Evolutionary conservation across 495 filamentous ascomycete species (phyloP), one percentile per base, ranked within the genome.

Genomic region (Polyplosphaeria fusca): DNA sequence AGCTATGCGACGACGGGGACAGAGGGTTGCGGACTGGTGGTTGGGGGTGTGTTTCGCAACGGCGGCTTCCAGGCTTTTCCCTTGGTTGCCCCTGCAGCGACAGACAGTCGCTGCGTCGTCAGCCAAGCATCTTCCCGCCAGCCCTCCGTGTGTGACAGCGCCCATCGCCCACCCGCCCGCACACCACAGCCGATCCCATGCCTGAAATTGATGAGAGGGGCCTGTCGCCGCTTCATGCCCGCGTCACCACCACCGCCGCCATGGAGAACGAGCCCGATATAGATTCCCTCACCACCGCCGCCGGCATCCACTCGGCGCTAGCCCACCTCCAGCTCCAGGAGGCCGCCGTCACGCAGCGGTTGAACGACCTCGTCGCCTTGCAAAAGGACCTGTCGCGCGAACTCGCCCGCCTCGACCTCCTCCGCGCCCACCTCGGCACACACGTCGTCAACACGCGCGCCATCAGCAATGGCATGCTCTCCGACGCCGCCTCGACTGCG

Each of bases 401-500:
- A 58, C 75, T 98, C 50, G 80, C 83, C 24, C 85, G 91, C n/a
- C 81, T 98, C 32, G 94, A 98, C 70, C 76, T 95, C 13, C 79
- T 95, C 35, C 88, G 94, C 47, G 91, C 90, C 18, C 84, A 89
- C 55, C 82, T 97, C 25, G 91, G 90, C 51, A 82, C 89, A 13
- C 94, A 96, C 58, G 86, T 86, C n/a, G 85, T 87, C 61, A 83
- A 88, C 39, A 88, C 91, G 11, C 82, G 92, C 39, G 74, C 82
- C 18, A 86, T 98, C 65, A 87, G 87, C 77, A 87, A 89, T 81
- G 83, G 79, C 59, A 91, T 96, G 83, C 84, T 98, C 47, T 85
- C 87, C 41, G 79, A 82, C 25, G 90, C 94, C 35, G 83, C 94
- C 4, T 76, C 83, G 24, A 96, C 91, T 30, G 93, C 94, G n/a